phyloP scores from a whole-genome alignment of 306 rosid genomes.

The Dryas alaskensis region DNA sequence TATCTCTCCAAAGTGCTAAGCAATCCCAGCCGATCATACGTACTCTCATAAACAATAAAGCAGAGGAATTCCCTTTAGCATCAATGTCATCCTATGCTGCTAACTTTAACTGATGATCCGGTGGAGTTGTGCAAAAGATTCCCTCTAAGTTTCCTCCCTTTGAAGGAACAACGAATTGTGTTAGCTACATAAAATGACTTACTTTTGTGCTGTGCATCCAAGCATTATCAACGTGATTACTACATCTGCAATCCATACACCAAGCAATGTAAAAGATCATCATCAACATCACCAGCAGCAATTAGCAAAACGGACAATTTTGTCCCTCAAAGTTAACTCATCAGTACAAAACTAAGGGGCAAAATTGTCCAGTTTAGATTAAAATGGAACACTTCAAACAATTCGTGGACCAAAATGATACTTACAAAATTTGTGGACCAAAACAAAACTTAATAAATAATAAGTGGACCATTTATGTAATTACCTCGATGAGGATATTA shows the following conservation, averaged over 20 bases:
- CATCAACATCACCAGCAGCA: no score
- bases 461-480: no score
- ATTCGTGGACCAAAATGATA: no score
- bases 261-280: no score
- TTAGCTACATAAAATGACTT: background rate
- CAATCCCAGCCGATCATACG: background rate
- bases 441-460: no score
- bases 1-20: background rate
- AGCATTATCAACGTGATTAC: background rate
- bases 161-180: background rate
- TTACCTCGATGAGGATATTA: slow-evolving; percentile 23
- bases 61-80: background rate
- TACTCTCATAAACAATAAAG: background rate
- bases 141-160: background rate
- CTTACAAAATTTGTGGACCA: no score
- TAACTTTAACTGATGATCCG: background rate
- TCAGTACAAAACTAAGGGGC: no score
- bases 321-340: no score
- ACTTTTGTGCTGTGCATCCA: background rate
- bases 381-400: no score
- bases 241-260: background rate
- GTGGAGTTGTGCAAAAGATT: background rate
- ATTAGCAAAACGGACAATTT: no score
- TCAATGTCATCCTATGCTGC: no score
- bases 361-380: no score